phyloP scores from a whole-genome alignment of 2,329 filamentous ascomycete genomes.

The Didymella arachidicola region DNA sequence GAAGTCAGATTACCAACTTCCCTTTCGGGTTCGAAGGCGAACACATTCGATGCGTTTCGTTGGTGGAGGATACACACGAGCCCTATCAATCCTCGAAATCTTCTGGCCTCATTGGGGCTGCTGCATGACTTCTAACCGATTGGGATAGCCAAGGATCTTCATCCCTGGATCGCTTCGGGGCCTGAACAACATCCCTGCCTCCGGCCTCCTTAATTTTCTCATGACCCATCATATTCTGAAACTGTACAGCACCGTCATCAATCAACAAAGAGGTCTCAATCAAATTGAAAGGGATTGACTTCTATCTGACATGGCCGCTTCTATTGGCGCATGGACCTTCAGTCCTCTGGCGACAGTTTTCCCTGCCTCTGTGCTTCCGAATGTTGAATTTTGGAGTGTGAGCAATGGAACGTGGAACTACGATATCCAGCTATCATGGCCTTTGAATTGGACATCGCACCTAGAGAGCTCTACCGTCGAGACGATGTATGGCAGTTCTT shows the following conservation, averaged over 20 bases:
- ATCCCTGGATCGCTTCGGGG: neutral
- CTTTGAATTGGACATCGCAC: conserved; percentile 43
- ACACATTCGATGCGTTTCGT: neutral
- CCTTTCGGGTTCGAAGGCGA: neutral
- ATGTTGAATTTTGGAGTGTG: conserved; percentile 41
- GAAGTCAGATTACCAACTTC: neutral
- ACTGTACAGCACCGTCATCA: neutral
- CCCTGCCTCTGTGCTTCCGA: conserved; percentile 38
- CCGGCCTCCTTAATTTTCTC: neutral
- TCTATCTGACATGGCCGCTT: conserved; percentile 19
- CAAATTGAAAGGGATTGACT: neutral
- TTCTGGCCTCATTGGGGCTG: neutral
- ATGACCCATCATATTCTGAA: no score
- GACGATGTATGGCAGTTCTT: conserved; percentile 36
- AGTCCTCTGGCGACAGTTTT: conserved; percentile 36
- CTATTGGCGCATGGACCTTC: conserved; percentile 42
- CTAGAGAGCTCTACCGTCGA: conserved; percentile 36
- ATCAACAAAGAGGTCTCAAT: neutral
- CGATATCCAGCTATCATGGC: conserved; percentile 45
- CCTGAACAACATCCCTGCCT: neutral
- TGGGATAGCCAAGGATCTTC: neutral
- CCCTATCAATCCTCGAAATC: neutral
- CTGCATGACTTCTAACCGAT: neutral
- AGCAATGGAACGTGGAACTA: conserved; percentile 47
- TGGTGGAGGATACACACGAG: neutral